Base-by-base conservation (phyloP, 345 rosid genomes). In the Kandelia obovata region DNA sequence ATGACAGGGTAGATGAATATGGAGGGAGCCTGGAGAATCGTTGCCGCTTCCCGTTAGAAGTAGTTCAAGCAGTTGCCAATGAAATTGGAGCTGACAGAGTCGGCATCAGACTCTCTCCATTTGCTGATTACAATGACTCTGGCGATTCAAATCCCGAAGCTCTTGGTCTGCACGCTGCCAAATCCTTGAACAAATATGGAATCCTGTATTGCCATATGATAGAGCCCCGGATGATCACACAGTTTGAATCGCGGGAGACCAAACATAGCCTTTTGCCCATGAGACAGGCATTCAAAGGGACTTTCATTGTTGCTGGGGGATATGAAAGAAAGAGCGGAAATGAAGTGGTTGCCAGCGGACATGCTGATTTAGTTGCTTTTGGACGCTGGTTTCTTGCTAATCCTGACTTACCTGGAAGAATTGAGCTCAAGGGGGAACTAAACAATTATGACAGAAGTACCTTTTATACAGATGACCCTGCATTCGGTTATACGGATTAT, bases 321-420 rank as follows among this genome's bases (percentile, higher is more conserved):
- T 83, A 77, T 35, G 55, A 66, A 0, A 75, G 80, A 53, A 75
- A 75, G 58, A 74, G 68, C 1, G 80, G 84, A 0, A 80, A 75
- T 21, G 47, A 59, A 37, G 84, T 72, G 39, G 57, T 83, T 58
- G 80, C 55, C 0, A 69, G 64, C 2, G 82, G 72, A 6, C 34
- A 70, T 17, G 59, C 60, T 31, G 82, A 80, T 67, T 73, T 75
- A 26, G 78, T 75, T 35, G 86, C 81, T 15, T 89, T 70, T 35
- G 89, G 92, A 43, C 78, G 86, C 7, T 59, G 59, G 35, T 89
- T 88, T 52, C 55, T 89, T 51, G 86, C 93, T 0, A 88, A 90
- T 69, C 96, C 92, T 0, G 92, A 86, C 73, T 61, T 90, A 51
- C 86, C 89, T 0, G 78, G 68, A 73, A 80, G 91, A 75, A 85